A percentile compares a stretch with the other conserved stretches of the same genome.
phyloP scores from a whole-genome alignment of 106 monocot species.

The Agapanthus africanus region DNA sequence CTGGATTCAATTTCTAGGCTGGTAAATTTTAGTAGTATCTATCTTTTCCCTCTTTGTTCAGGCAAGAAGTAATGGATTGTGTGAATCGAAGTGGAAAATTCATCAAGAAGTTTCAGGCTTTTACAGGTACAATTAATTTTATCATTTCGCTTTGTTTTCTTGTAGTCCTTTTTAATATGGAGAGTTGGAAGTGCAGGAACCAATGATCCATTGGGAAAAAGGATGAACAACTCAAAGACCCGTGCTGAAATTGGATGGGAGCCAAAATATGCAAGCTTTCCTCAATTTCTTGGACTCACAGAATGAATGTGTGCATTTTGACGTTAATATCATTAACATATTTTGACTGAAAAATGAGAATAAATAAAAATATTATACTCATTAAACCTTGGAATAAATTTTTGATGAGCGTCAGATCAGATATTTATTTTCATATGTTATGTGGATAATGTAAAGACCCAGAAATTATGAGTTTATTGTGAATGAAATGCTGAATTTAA shows the following conservation, averaged over 20 bases:
- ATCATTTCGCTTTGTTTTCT: background rate
- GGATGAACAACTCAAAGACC: constrained; percentile 62
- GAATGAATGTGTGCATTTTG: no score
- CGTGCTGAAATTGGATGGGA: constrained; percentile 67
- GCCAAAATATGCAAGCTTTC: constrained; percentile 58
- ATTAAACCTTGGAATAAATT: no score
- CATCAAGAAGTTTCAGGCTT: constrained; percentile 53
- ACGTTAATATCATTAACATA: no score
- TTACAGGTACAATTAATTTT: constrained; percentile 41
- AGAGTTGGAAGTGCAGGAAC: constrained; percentile 26
- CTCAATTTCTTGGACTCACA: constrained; percentile 38
- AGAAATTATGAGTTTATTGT: no score
- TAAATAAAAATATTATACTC: no score
- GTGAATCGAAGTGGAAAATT: constrained; percentile 71
- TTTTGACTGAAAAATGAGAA: no score
- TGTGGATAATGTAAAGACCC: no score
- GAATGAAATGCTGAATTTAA: no score
- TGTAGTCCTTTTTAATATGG: background rate
- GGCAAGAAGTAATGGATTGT: constrained; percentile 79
- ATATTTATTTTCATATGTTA: no score
- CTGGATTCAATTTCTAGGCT: background rate
- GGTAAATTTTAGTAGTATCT: background rate
- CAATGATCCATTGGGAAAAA: constrained; percentile 57
- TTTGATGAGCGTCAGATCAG: no score
- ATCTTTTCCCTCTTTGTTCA: constrained; percentile 23